These are phyloP conservation scores for Massarina eburnea DNA, from an alignment of 2,329 filamentous ascomycete species.

Conservation along the genomic window DNA sequence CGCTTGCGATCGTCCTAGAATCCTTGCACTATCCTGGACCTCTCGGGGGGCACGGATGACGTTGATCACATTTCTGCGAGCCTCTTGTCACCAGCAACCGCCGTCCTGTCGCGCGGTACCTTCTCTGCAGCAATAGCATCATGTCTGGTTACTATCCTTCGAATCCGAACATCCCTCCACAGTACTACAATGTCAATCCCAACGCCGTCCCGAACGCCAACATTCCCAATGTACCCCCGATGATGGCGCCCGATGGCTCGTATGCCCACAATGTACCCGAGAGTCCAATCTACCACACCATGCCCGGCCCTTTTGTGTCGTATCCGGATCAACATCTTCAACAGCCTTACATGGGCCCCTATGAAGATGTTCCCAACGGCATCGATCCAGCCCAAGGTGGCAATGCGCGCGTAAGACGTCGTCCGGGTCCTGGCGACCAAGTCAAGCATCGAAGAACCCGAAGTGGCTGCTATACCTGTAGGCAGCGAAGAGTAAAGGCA, in stretches of 20 bases:
- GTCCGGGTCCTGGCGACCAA: slow-evolving; percentile 57
- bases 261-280: slow-evolving; percentile 31
- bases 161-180: slow-evolving; percentile 35
- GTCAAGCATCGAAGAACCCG: slow-evolving; percentile 92
- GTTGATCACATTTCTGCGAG: slow-evolving; percentile 35
- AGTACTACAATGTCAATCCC: slow-evolving; percentile 40
- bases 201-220: slow-evolving; percentile 26
- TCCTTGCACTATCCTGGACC: slow-evolving; percentile 31
- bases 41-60: slow-evolving; percentile 35
- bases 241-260: slow-evolving; percentile 33
- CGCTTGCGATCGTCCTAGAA: slow-evolving; percentile 37
- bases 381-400: slow-evolving; percentile 30
- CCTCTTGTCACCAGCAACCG: slow-evolving; percentile 28
- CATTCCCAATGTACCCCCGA: slow-evolving; percentile 26
- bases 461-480: slow-evolving; percentile 92
- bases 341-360: slow-evolving; percentile 37
- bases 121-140: slow-evolving; percentile 15
- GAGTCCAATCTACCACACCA: slow-evolving; percentile 33
- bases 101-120: slow-evolving; percentile 20
- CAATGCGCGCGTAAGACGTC: slow-evolving; percentile 32
- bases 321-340: slow-evolving; percentile 36
- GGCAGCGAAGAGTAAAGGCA: slow-evolving; percentile 80
- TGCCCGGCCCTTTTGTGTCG: slow-evolving; percentile 33
- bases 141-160: slow-evolving; percentile 44
- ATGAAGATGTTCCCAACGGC: slow-evolving; percentile 34